Base-by-base conservation (phyloP, 768 basidiomycete species). In the Cyathus striatus region DNA sequence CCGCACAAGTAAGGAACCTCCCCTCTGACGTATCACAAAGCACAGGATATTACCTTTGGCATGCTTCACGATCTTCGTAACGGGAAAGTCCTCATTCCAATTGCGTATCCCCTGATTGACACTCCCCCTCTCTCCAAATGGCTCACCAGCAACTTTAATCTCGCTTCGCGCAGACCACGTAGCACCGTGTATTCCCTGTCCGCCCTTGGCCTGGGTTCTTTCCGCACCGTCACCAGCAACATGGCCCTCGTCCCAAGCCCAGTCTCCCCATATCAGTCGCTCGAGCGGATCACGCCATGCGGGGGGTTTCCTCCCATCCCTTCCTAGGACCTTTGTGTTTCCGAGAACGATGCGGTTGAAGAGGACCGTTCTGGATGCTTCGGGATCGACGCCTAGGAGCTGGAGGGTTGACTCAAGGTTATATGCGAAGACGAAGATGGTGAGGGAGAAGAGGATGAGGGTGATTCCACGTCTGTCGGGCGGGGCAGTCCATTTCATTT, bases 381-480 rank as follows among this genome's bases (percentile, higher is more conserved):
- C 65, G 6, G 65, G 62, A 47, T 75, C 73, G 41, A 75, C 59
- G 16, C 75, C 75, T 6, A 79, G 59, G 26, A 74, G 63, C 33
- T 70, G 68, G 5, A 88, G 63, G 0, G 85, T 79, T 2, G 71
- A 59, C 59, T 88, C 83, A 46, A 89, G 63, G 62, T 91, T 86
- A 58, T 83, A 87, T 27, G 87, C 76, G 35, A 92, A 60, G 22
- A 85, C 62, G 55, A 90, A 87, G 39, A 79, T 61, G 13, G 77
- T 66, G 23, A 88, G 58, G 7, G 81, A 77, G 51, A 84, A 76
- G 25, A 89, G 64, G 46, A 87, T 53, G 51, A 93, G 74, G 7
- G 78, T 70, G 23, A 85, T 51, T 62, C 93, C 91, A 49, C 90
- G 79, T 49, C 83, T 76, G 38, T 75, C 85, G 9, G 84, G 89